phyloP scores from a whole-genome alignment of 2,329 filamentous ascomycete species.

The Trichothecium roseum region DNA sequence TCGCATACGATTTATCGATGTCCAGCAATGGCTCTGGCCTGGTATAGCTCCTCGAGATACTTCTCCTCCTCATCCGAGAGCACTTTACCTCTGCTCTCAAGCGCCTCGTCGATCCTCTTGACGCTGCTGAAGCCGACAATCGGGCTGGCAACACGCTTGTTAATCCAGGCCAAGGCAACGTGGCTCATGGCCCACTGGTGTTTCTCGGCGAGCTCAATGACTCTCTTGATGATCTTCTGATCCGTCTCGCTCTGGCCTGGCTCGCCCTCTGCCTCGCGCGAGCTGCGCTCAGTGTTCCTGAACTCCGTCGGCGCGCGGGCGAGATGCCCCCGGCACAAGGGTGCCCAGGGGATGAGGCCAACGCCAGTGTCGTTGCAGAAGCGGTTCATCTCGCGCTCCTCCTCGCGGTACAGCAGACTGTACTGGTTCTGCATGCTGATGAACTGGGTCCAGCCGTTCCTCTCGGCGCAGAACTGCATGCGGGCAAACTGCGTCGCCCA shows the following conservation, averaged over 20 bases:
- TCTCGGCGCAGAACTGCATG: slow-evolving; percentile 41
- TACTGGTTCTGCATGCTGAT: slow-evolving; percentile 48
- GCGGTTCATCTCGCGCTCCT: slow-evolving; percentile 34
- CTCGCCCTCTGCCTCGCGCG: slow-evolving; percentile 19
- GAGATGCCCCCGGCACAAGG: slow-evolving; percentile 16
- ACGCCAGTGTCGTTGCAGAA: slow-evolving; percentile 32
- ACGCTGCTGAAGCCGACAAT: slow-evolving; percentile 51
- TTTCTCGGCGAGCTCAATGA: slow-evolving; percentile 45
- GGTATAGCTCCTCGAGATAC: slow-evolving; percentile 50
- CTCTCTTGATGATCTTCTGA: slow-evolving; percentile 7
- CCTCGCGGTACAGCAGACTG: slow-evolving; percentile 46
- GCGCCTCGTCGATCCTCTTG: slow-evolving; percentile 53
- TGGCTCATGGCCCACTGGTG: slow-evolving; percentile 50
- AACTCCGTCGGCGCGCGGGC: slow-evolving; percentile 15
- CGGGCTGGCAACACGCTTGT: slow-evolving; percentile 41
- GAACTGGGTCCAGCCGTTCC: slow-evolving; percentile 45
- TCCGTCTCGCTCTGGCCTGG: slow-evolving; percentile 2
- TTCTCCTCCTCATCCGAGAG: slow-evolving; percentile 47
- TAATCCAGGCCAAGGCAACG: slow-evolving; percentile 54
- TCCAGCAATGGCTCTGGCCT: slow-evolving; percentile 33
- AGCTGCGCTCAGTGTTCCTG: slow-evolving; percentile 11
- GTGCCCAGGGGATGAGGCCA: slow-evolving; percentile 23
- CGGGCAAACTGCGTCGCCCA: slow-evolving; percentile 35
- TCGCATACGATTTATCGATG: too few species aligned
- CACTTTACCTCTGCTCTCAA: slow-evolving; percentile 38